A percentile compares a stretch with the other conserved stretches of the same genome.
These are phyloP conservation scores for Clitoria ternatea DNA, from an alignment of 306 rosid species.

Conservation along the genomic window DNA sequence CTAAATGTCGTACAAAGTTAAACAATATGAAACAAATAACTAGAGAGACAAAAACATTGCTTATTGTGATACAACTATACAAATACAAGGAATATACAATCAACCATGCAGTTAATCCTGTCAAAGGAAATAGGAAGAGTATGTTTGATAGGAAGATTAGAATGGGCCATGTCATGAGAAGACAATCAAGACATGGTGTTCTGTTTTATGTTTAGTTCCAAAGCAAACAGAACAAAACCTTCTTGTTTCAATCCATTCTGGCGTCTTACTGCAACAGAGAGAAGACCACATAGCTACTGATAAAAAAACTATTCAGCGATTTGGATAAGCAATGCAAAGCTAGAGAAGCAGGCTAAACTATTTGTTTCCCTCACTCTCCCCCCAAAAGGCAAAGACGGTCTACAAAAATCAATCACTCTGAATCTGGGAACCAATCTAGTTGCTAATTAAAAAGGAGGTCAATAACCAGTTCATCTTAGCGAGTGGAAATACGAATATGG, in stretches of 20 bases:
- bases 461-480: neutral
- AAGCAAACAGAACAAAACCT: neutral
- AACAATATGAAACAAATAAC: conserved; percentile 11
- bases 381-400: neutral
- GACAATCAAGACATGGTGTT: neutral
- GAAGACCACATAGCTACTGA: neutral
- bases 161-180: neutral
- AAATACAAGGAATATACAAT: neutral
- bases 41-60: neutral
- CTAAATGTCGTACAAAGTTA: conserved; percentile 13
- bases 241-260: neutral
- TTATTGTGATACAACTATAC: too few species aligned
- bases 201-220: neutral
- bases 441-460: neutral
- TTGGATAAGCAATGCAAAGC: neutral
- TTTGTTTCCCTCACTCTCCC: neutral
- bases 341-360: neutral
- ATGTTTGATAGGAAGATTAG: neutral
- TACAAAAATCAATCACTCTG: neutral
- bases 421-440: neutral
- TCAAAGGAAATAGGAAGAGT: neutral
- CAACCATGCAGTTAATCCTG: neutral
- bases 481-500: neutral
- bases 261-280: neutral
- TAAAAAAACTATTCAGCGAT: neutral